phyloP scores from a whole-genome alignment of 139 green algal genomes.

The Ulvella scutata region DNA sequence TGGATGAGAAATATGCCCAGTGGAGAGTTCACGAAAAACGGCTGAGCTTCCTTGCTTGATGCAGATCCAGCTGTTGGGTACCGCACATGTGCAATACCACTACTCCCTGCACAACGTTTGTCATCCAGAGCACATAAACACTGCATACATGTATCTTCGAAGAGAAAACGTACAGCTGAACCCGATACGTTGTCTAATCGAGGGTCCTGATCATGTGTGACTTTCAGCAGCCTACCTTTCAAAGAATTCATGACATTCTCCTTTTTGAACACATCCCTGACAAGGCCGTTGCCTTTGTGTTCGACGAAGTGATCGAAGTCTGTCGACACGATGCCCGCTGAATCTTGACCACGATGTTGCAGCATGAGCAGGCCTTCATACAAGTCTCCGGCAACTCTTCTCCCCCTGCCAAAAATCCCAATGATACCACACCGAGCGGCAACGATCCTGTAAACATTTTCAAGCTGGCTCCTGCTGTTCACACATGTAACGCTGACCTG shows the following conservation, averaged over 20 bases:
- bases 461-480: no score
- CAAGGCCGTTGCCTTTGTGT: constrained; percentile 92
- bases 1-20: constrained; percentile 97
- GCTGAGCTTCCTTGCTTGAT: constrained; percentile 85
- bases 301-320: constrained; percentile 73
- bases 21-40: constrained; percentile 96
- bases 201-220: neutral
- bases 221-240: neutral
- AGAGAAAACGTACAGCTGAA: no score
- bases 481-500: no score
- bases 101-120: constrained; percentile 24
- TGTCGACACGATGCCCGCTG: constrained; percentile 92
- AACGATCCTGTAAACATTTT: constrained; percentile 14
- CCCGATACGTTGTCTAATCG: no score
- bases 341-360: constrained; percentile 89
- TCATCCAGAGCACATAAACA: no score
- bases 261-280: constrained; percentile 88
- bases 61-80: constrained; percentile 91
- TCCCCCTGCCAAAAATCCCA: constrained; percentile 71
- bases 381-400: constrained; percentile 65
- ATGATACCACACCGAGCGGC: constrained; percentile 85
- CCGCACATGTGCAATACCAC: constrained; percentile 77
- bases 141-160: no score
- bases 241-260: constrained; percentile 37
- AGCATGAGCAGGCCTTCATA: constrained; percentile 96